Base-by-base conservation (phyloP, 352 stramenopile species). In the Phytophthora hybrid region DNA sequence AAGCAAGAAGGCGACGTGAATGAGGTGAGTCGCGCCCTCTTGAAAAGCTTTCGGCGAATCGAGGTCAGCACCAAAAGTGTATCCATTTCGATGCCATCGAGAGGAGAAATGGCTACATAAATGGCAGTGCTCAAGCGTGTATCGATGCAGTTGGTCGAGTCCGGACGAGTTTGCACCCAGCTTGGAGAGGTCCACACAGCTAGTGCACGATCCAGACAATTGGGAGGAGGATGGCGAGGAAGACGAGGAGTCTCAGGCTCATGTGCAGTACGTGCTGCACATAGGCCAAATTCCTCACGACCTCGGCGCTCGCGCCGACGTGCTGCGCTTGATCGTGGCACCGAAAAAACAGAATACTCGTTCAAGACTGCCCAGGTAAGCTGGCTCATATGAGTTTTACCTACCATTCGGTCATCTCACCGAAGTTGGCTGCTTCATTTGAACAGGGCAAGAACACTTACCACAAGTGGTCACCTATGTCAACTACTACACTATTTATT, bases 381-480 rank as follows among this genome's bases (percentile, higher is more conserved):
- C 32, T 9, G 1, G 18, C 59, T 21, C 7, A 16, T 54, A 7
- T 41, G 8, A 3, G 39, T 44, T 49, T 23, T 31, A 3, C 9
- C 41, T 41, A 46, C 7, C n/a, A 11, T 21, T 10, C n/a, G 34
- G 7, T 39, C 5, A 6, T 66, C 53, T 76, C 5, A 76, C 26
- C 16, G 8, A 26, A 5, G 14, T 63, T 52, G 5, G 47, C 5
- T 65, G 21, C 23, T 26, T 26, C 1, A 26, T 7, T 16, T 44
- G 2, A 19, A 3, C 52, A 89, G 83, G 81, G 80, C 44, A 87
- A 88, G 41, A 74, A 63, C n/a, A 87, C 89, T 55, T 88, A 91
- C 49, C 80, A 91, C 31, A 87, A 14, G 80, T 89, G 19, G 73
- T 44, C 6, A 76, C 82, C 6, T 91, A 91, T 41, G 80, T 91